phyloP scores from a whole-genome alignment of 2,329 filamentous ascomycete species.

The Pseudohalonectria lignicola region DNA sequence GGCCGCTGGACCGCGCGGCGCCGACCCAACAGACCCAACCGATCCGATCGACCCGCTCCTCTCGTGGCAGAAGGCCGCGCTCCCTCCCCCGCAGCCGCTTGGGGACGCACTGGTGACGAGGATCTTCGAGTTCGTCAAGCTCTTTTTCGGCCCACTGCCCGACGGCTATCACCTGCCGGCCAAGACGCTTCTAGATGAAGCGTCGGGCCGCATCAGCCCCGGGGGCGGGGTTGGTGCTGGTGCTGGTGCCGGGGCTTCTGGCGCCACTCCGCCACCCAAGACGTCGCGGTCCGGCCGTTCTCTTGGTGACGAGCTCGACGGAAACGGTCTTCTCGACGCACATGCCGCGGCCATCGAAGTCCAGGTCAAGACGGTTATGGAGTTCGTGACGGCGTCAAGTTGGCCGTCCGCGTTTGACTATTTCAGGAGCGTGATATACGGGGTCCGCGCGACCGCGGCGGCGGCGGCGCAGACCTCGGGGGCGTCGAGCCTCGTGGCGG shows the following conservation, averaged over 20 bases:
- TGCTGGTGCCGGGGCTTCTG: no score
- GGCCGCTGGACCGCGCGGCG: background rate
- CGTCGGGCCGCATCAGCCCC: slow-evolving; percentile 14
- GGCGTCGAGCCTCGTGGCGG: slow-evolving; percentile 22
- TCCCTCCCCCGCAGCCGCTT: slow-evolving; percentile 26
- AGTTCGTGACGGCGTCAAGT: slow-evolving; percentile 54
- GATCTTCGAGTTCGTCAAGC: slow-evolving; percentile 42
- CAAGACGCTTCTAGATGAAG: slow-evolving; percentile 44
- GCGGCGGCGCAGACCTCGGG: slow-evolving; percentile 25
- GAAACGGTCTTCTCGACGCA: slow-evolving; percentile 14
- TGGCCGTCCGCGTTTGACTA: slow-evolving; percentile 51
- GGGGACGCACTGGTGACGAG: slow-evolving; percentile 40
- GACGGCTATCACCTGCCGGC: slow-evolving; percentile 46
- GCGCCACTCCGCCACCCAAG: background rate
- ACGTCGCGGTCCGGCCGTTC: slow-evolving; percentile 11
- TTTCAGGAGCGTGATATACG: slow-evolving; percentile 39
- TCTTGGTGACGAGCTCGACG: slow-evolving; percentile 21
- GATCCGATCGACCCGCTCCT: slow-evolving; percentile 4
- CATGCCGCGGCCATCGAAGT: slow-evolving; percentile 38
- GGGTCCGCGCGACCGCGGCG: slow-evolving; percentile 28
- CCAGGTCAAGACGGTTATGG: slow-evolving; percentile 44
- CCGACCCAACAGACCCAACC: background rate
- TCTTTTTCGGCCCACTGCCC: slow-evolving; percentile 46
- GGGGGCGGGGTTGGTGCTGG: no score
- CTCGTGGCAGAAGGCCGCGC: slow-evolving; percentile 10